Percentiles rank a stretch among this genome's conserved stretches.
phyloP scores from a whole-genome alignment of 2,329 filamentous ascomycete genomes.

The Aureobasidium musti region DNA sequence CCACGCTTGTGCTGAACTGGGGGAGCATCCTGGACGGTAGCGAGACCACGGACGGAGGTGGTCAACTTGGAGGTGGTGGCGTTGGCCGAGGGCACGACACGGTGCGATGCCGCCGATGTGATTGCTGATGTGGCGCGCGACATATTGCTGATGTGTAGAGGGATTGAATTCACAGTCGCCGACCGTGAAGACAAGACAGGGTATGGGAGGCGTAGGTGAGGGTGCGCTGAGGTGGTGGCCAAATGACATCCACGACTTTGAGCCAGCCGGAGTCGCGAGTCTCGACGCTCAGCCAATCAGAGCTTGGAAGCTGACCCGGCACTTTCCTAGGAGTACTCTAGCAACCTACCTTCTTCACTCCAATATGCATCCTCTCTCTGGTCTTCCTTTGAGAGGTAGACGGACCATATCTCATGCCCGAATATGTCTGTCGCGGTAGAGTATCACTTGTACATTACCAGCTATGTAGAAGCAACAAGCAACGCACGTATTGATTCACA shows the following conservation, averaged over 20 bases:
- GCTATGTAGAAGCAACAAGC: not conserved
- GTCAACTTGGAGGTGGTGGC: conserved; percentile 44
- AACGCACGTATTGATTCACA: not conserved
- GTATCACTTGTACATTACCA: too few relatives aligned
- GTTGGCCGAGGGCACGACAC: conserved; percentile 45
- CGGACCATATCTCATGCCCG: too few relatives aligned
- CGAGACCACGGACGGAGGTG: conserved; percentile 61
- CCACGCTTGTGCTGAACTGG: conserved; percentile 74
- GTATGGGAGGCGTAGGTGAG: conserved; percentile 12
- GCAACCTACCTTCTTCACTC: not conserved
- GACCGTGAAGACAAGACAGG: conserved; percentile 22
- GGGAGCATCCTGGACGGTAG: conserved; percentile 55
- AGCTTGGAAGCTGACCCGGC: not conserved
- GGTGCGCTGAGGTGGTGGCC: conserved; percentile 7
- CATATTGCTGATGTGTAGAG: conserved; percentile 17
- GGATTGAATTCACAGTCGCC: conserved; percentile 19
- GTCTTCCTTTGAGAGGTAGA: too few relatives aligned
- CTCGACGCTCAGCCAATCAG: not conserved
- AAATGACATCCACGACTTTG: conserved; percentile 2
- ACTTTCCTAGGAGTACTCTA: not conserved
- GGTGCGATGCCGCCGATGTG: conserved; percentile 44
- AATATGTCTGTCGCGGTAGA: too few relatives aligned
- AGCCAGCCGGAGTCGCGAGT: too few relatives aligned
- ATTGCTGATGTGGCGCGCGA: conserved; percentile 37
- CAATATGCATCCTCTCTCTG: not conserved